Percentiles rank a stretch among this genome's conserved stretches.
Conservation (phyloP, 345 rosid species). For the Lumnitzera littorea region DNA sequence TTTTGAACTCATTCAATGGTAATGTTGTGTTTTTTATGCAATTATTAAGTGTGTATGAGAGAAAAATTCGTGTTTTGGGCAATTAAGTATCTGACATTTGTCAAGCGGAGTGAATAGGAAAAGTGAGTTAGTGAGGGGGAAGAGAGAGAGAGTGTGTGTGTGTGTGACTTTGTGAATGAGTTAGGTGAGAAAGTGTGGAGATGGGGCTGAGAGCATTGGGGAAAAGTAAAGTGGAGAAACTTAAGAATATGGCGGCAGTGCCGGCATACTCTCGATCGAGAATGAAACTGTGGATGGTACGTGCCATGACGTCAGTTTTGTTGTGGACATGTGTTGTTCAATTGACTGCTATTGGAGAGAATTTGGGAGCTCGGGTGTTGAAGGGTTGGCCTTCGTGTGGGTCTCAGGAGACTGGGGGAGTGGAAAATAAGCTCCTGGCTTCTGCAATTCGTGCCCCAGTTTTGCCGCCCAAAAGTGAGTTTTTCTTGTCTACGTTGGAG, state of each 20-base stretch:
- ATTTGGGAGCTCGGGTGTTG: constrained; percentile 82
- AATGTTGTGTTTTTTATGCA: too few species aligned
- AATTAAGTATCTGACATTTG: neutral
- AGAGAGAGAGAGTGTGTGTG: constrained; percentile 13
- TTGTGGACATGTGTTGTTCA: constrained; percentile 96
- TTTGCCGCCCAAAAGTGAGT: constrained; percentile 80
- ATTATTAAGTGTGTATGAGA: too few species aligned
- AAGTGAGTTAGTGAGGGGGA: constrained; percentile 21
- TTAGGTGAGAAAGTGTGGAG: constrained; percentile 25
- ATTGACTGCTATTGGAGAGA: constrained; percentile 77
- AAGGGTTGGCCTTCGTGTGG: constrained; percentile 89
- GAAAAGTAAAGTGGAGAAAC: constrained; percentile 29
- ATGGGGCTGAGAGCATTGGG: constrained; percentile 4
- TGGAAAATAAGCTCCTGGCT: constrained; percentile 1
- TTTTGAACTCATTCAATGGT: too few species aligned
- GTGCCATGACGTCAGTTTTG: constrained; percentile 80
- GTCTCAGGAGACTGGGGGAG: constrained; percentile 25
- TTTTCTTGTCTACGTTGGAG: neutral
- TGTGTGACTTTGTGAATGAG: constrained; percentile 3
- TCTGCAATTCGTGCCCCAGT: constrained; percentile 34
- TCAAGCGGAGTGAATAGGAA: constrained; percentile 26
- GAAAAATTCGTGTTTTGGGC: too few species aligned
- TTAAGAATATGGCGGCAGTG: constrained; percentile 17
- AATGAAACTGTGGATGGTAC: constrained; percentile 82
- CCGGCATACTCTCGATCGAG: constrained; percentile 26